Evolutionary conservation across 495 filamentous ascomycete species (phyloP), one percentile per base, ranked within the genome.

Genomic region (Neurospora intermedia): DNA sequence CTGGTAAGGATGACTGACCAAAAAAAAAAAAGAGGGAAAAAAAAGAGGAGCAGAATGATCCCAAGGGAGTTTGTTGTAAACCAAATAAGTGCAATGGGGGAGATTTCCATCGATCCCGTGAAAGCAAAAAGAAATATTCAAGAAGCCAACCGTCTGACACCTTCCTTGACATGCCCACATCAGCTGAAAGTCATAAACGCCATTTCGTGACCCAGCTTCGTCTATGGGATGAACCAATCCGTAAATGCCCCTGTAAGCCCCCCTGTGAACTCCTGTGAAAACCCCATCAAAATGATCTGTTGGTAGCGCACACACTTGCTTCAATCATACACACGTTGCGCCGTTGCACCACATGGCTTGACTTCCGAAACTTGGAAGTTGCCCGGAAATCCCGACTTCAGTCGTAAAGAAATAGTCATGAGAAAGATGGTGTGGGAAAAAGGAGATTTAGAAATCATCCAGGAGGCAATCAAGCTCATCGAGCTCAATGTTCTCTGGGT

Each of bases 381-480:
- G 27, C 70, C 78, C 27, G 35, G 54, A 66, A 66, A 35, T 27
- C 54, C 54, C 54, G 54, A 77, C 70, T 43, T 69, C 39, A 6
- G 69, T n/a, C 45, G 66, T 72, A 48, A 77, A 77, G 70, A 41
- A 70, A 72, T 69, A 74, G 70, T 66, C 54, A 66, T 35, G 54
- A 48, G 42, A 73, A 74, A 73, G 23, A 70, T 43, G 38, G 69
- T 54, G 20, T 16, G 31, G 18, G 27, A 31, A 48, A 41, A 70
- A 31, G 40, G 46, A 54, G 6, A 48, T 86, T 82, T 82, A 92
- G 74, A 89, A 92, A 46, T 87, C 88, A 71, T 89, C 86, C 80
- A 99, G 88, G 83, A 98, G 87, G 73, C 94, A 90, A 79, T 99
- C 96, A 3, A 99, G 87, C 85, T 99, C 96, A 66, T 96, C 92